phyloP scores from a whole-genome alignment of 345 rosid species.

The Brassica juncea region DNA sequence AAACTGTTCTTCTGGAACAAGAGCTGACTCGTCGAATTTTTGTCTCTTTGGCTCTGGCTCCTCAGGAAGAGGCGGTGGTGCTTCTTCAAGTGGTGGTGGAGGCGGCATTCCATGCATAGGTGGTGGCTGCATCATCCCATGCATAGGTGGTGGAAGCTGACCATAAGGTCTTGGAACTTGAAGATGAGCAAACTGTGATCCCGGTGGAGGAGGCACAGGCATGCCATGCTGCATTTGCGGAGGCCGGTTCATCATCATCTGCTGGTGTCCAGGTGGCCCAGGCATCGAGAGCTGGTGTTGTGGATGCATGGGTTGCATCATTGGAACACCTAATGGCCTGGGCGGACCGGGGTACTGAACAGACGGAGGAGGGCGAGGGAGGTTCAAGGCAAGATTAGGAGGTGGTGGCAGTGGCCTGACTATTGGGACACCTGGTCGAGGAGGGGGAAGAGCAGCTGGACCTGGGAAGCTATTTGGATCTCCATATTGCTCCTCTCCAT shows the following conservation, averaged over 20 bases:
- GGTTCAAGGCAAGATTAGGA: conserved; percentile 71
- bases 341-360: conserved; percentile 50
- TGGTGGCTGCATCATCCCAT: conserved; percentile 63
- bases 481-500: conserved; percentile 58
- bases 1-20: neutral
- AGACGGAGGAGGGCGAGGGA: conserved; percentile 73
- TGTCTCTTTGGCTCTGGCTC: neutral
- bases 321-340: conserved; percentile 66
- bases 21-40: neutral
- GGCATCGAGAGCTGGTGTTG: conserved; percentile 54
- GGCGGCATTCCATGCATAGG: conserved; percentile 61
- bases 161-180: conserved; percentile 60
- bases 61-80: conserved; percentile 66
- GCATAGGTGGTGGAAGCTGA: conserved; percentile 45
- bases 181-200: conserved; percentile 63
- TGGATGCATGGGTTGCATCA: conserved; percentile 60
- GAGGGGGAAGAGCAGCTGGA: conserved; percentile 87
- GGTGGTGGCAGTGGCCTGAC: conserved; percentile 87
- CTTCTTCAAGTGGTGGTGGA: conserved; percentile 80
- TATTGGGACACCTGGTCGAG: conserved; percentile 71
- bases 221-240: conserved; percentile 55
- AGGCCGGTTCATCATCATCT: conserved; percentile 60
- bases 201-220: conserved; percentile 78
- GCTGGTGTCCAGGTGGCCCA: conserved; percentile 62
- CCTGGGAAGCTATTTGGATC: conserved; percentile 71